Base-by-base conservation (phyloP, 371 early-diverging fungal species). In the Saksenaea oblongispora region DNA sequence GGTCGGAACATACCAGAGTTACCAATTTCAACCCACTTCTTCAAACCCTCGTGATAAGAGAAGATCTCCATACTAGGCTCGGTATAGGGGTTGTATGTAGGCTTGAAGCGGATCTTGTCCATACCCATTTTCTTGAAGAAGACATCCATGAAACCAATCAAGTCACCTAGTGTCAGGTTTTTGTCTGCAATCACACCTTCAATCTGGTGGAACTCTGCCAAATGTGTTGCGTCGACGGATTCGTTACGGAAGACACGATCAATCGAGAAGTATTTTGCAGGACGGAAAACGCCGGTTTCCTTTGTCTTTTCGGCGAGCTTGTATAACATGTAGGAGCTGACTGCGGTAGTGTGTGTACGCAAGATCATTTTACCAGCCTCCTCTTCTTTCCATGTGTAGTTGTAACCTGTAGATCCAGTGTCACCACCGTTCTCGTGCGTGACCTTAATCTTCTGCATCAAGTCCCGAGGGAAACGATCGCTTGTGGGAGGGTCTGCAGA, bases 1-100 rank as follows among this genome's bases (percentile, higher is more conserved):
- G 99, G 99, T 54, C 99, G 91, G 93, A 99, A 99, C 92, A 99
- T 95, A 65, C 99, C 99, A 18, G 95, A 95, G 90, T 99, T 99
- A 61, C 99, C 99, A 56, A 99, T 93, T 82, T 99, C 99, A 58
- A 99, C 96, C 98, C 99, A 99, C 79, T 91, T 90, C 64, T 91
- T 87, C 68, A 99, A 86, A 34, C 95, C 95, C 70, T 81, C 92
- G 77, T 99, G 99, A 85, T 95, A 99, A 42, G 99, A 95, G 86
- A 99, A 99, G 72, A 99, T 97, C 74, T 99, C 99, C 98, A 99
- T 93, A 65, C 93, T 93, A 47, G 99, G 99, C 80, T 99, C 99
- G 37, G 99, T 99, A 85, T 99, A 99, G 59, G 99, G 99, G 83
- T 99, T 99, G 85, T 95, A 99, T 13, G 99, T 97, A 41, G 99